phyloP scores from a whole-genome alignment of 345 rosid species.

The Citrus trifoliata region DNA sequence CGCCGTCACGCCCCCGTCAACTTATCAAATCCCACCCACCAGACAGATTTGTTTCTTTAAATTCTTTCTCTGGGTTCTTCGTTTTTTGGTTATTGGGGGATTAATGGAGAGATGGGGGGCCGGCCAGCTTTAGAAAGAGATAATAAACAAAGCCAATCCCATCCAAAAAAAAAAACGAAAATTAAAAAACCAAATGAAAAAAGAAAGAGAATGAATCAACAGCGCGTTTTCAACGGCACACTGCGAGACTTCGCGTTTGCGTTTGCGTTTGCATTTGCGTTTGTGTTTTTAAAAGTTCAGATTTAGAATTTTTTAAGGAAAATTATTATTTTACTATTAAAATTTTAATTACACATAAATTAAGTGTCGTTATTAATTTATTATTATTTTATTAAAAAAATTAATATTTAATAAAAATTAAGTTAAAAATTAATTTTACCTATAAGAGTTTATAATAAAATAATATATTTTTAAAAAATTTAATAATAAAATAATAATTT shows the following conservation, averaged over 20 bases:
- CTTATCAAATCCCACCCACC: no score
- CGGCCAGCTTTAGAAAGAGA: not conserved
- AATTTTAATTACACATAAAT: no score
- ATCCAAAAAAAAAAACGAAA: not conserved
- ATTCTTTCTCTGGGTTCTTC: no score
- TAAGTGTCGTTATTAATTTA: fast-evolving
- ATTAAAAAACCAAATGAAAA: not conserved
- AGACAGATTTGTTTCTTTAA: no score
- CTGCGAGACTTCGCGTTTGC: not conserved
- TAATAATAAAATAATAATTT: no score
- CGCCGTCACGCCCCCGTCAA: constrained; percentile 1
- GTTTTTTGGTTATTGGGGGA: not conserved
- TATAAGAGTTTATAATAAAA: fast-evolving
- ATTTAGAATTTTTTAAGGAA: not conserved
- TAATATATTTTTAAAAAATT: fast-evolving
- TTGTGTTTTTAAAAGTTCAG: not conserved
- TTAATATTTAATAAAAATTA: fast-evolving
- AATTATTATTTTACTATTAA: fast-evolving
- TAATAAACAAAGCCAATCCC: constrained; percentile 2
- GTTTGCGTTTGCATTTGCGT: no score
- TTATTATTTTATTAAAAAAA: fast-evolving
- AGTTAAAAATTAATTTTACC: no score
- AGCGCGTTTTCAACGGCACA: constrained; percentile 29
- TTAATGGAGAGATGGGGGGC: no score
- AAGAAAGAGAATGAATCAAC: not conserved